Conservation (phyloP, 805 yeast species). For the Candida ipomoeae region DNA sequence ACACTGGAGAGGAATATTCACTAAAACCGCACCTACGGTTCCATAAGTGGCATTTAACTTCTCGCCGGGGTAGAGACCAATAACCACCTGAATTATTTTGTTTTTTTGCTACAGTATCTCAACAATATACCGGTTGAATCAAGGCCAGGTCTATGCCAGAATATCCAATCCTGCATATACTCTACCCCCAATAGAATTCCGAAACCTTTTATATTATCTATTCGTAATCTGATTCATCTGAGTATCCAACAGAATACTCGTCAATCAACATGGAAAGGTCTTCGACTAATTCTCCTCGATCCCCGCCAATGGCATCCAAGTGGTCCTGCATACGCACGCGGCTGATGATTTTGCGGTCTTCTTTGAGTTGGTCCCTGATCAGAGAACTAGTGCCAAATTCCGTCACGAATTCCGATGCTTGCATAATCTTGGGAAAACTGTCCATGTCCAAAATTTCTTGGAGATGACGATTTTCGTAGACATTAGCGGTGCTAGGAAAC, state of each 20-base stretch:
- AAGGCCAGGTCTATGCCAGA: no score
- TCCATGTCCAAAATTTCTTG: conserved; percentile 23
- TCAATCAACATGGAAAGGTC: conserved; percentile 40
- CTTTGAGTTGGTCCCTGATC: conserved; percentile 26
- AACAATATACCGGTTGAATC: no score
- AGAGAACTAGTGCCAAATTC: conserved; percentile 26
- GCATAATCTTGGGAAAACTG: conserved; percentile 27
- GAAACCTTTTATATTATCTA: neutral
- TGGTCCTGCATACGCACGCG: conserved; percentile 17
- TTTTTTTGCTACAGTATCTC: no score
- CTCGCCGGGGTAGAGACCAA: no score
- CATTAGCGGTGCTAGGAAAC: neutral
- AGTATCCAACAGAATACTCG: conserved; percentile 51
- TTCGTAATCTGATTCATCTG: conserved; percentile 18
- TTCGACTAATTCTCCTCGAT: conserved; percentile 51
- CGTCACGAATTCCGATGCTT: conserved; percentile 7
- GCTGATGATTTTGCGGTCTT: conserved; percentile 18
- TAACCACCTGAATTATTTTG: no score
- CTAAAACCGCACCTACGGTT: no score
- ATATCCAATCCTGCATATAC: no score
- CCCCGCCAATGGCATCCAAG: conserved; percentile 36
- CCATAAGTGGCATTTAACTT: no score
- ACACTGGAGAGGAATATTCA: no score
- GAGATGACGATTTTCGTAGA: conserved; percentile 14
- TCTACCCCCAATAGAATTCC: no score